These are phyloP conservation scores for Microdochium nivale DNA, from an alignment of 2,329 filamentous ascomycete species.

Conservation along the genomic window DNA sequence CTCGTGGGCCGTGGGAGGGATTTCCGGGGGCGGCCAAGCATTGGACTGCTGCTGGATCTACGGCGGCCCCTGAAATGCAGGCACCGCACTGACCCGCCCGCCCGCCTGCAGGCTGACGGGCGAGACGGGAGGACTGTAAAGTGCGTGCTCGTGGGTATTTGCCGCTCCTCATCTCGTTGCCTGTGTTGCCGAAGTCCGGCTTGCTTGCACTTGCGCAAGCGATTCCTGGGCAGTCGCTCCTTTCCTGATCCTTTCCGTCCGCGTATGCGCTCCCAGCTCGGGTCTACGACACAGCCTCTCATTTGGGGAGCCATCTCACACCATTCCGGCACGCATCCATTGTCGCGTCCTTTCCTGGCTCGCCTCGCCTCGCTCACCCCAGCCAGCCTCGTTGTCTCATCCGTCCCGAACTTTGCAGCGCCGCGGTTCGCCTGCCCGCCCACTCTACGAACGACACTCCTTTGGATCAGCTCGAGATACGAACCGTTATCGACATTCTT, in stretches of 20 bases:
- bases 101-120: neutral
- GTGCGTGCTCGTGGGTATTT: neutral
- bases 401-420: neutral
- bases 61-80: neutral
- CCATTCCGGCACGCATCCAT: too few relatives aligned
- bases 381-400: neutral
- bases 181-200: neutral
- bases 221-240: neutral
- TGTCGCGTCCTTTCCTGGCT: too few relatives aligned
- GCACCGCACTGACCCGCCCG: too few relatives aligned
- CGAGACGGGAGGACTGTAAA: neutral
- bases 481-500: neutral
- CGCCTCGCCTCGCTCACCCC: neutral
- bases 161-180: neutral
- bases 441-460: neutral
- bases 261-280: neutral
- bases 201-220: neutral
- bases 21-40: neutral
- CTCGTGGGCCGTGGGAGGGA: too few relatives aligned
- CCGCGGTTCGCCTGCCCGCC: neutral
- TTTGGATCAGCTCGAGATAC: neutral
- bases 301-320: too few relatives aligned
- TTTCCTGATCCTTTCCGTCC: neutral
- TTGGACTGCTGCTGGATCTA: neutral
- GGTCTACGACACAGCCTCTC: neutral